Conservation (phyloP, 805 yeast species). For the Cephaloascus albidus region DNA sequence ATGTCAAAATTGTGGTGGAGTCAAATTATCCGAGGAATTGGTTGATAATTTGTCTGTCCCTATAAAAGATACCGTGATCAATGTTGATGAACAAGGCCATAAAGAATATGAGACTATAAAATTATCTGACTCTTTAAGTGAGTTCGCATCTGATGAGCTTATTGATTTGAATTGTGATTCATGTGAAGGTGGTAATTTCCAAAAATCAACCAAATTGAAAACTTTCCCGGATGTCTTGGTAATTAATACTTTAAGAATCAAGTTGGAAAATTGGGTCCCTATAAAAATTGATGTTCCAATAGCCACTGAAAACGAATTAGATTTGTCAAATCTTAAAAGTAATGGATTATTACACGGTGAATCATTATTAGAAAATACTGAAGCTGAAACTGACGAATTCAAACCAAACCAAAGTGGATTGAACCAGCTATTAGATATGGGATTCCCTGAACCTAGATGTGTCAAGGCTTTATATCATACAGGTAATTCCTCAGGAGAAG, state of each 20-base stretch:
- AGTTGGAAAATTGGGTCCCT: constrained; percentile 86
- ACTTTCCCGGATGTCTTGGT: constrained; percentile 66
- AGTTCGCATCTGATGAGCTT: constrained; percentile 36
- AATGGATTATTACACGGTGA: constrained; percentile 33
- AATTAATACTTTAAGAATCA: constrained; percentile 70
- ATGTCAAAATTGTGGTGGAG: constrained; percentile 49
- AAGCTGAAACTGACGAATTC: constrained; percentile 24
- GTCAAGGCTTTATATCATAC: constrained; percentile 63
- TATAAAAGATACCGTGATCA: constrained; percentile 31
- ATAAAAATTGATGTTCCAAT: constrained; percentile 72
- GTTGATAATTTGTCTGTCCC: constrained; percentile 60
- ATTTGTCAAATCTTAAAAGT: constrained; percentile 31
- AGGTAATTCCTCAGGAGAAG: constrained; percentile 55
- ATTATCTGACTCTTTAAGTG: constrained; percentile 38
- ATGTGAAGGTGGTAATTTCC: constrained; percentile 33
- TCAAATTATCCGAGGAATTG: constrained; percentile 44
- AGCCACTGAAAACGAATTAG: constrained; percentile 33
- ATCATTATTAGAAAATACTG: constrained; percentile 18
- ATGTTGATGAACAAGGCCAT: constrained; percentile 31
- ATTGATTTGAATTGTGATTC: constrained; percentile 57
- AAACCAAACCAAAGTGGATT: constrained; percentile 48
- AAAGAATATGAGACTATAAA: constrained; percentile 39
- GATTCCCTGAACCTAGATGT: constrained; percentile 67
- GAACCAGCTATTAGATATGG: constrained; percentile 63
- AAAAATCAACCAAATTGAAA: constrained; percentile 38